These are phyloP conservation scores for Cladochytrium replicatum DNA, from an alignment of 192 early-diverging fungal species.

Conservation along the genomic window DNA sequence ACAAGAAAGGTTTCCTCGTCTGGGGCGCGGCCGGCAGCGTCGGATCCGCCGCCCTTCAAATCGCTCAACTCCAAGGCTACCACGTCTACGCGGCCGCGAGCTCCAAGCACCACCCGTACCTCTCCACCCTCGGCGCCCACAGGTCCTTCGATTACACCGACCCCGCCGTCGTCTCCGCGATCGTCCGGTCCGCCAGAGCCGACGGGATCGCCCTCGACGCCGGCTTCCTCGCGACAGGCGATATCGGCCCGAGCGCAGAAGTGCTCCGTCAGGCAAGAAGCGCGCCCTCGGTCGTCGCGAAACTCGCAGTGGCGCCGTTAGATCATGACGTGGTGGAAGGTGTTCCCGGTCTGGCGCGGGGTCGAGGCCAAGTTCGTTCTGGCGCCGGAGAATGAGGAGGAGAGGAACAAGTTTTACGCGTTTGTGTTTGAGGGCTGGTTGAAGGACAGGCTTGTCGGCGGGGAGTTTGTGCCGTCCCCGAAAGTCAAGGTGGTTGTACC, in stretches of 20 bases:
- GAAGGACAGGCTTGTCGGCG: too few species aligned
- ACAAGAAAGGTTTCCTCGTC: constrained; percentile 5
- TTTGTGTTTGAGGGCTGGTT: too few species aligned
- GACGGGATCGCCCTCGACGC: constrained; percentile 1
- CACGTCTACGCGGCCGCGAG: constrained; percentile 9
- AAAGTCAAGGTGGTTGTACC: constrained; percentile 1
- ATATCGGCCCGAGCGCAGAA: not conserved
- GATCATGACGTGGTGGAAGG: constrained; percentile 6
- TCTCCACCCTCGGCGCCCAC: constrained; percentile 2
- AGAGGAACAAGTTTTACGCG: too few species aligned
- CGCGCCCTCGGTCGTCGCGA: constrained; percentile 1
- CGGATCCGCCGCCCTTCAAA: constrained; percentile 4
- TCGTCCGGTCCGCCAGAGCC: constrained; percentile 1
- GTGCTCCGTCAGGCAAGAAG: not conserved
- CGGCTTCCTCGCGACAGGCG: constrained; percentile 8
- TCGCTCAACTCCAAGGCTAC: constrained; percentile 1
- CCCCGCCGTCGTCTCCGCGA: not conserved
- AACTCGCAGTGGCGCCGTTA: constrained; percentile 9
- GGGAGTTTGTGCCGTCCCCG: not conserved
- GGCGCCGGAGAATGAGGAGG: not conserved
- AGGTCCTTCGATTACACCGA: constrained; percentile 13
- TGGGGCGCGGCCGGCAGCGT: constrained; percentile 10
- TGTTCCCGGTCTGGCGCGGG: constrained; percentile 7
- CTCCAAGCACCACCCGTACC: constrained; percentile 1
- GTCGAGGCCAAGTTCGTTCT: constrained; percentile 6